These are phyloP conservation scores for Yueomyces sp. DNA, from an alignment of 1,139 yeast species.

Conservation along the genomic window DNA sequence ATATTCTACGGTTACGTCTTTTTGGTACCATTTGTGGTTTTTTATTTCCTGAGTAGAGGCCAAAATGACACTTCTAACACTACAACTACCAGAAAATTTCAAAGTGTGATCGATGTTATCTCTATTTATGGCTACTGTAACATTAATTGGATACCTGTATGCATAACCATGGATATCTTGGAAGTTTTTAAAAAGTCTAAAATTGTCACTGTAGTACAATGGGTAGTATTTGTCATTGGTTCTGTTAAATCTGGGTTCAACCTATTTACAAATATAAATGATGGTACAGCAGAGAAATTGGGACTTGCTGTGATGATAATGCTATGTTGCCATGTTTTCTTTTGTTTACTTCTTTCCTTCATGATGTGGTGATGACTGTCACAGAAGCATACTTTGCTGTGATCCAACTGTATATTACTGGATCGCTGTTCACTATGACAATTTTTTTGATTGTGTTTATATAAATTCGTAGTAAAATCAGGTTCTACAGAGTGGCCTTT, in stretches of 20 bases:
- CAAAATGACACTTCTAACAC: background rate
- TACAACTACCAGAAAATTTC: constrained; percentile 1
- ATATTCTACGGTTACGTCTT: constrained; percentile 16
- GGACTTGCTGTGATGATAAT: background rate
- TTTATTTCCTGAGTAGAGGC: background rate
- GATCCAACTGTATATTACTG: no score
- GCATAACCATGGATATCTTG: constrained; percentile 10
- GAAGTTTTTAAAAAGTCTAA: constrained; percentile 3
- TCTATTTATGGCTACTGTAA: constrained; percentile 19
- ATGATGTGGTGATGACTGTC: background rate
- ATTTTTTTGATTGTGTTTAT: no score
- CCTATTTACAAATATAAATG: constrained; percentile 1
- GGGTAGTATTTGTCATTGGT: constrained; percentile 7
- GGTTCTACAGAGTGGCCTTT: no score
- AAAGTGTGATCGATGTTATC: constrained; percentile 9
- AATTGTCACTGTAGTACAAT: constrained; percentile 2
- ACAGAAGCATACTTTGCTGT: no score
- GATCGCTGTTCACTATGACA: no score
- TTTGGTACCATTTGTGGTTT: constrained; percentile 11
- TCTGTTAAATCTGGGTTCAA: constrained; percentile 7
- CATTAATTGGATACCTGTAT: constrained; percentile 17
- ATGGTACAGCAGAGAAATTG: background rate
- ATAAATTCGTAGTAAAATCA: no score
- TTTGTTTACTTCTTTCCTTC: constrained; percentile 1
- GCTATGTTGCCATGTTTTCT: background rate